Percentiles rank a stretch among this genome's conserved stretches.
Evolutionary conservation across 129 eudicot genomes (phyloP).

Genomic region (Calendula officinalis): DNA sequence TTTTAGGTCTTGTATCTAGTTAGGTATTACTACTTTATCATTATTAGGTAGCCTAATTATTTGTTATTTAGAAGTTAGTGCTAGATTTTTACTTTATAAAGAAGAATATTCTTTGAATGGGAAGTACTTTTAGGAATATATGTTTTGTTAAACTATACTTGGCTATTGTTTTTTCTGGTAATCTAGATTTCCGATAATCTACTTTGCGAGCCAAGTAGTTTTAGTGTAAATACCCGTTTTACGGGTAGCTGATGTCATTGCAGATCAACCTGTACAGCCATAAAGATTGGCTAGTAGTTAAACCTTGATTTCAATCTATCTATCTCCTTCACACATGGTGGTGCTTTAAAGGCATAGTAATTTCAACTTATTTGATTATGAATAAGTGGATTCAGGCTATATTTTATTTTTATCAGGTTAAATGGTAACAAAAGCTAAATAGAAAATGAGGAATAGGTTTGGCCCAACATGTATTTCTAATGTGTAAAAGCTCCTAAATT

Average conservation of each 20-base stretch:
- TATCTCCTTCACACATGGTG: neutral
- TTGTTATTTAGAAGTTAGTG: conserved; percentile 27
- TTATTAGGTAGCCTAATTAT: conserved; percentile 38
- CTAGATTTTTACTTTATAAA: conserved; percentile 27
- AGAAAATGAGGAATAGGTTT: neutral
- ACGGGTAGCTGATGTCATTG: too few relatives aligned
- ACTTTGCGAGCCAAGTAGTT: too few relatives aligned
- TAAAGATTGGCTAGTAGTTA: too few relatives aligned
- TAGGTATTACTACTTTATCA: conserved; percentile 26
- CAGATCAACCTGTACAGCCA: too few relatives aligned
- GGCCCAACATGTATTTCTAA: neutral
- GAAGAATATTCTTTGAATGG: conserved; percentile 40
- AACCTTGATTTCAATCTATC: conserved; percentile 9
- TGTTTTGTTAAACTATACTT: conserved; percentile 26
- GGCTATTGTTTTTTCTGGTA: neutral
- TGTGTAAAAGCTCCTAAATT: neutral
- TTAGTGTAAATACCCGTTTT: too few relatives aligned
- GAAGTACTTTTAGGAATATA: conserved; percentile 37
- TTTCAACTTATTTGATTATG: neutral
- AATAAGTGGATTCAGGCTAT: neutral
- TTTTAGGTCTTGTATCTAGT: conserved; percentile 23
- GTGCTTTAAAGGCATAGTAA: neutral
- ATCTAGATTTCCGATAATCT: too few relatives aligned
- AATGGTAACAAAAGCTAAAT: neutral
- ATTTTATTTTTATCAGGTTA: neutral